Base-by-base conservation (phyloP, 306 rosid species). In the Clitoria ternatea region DNA sequence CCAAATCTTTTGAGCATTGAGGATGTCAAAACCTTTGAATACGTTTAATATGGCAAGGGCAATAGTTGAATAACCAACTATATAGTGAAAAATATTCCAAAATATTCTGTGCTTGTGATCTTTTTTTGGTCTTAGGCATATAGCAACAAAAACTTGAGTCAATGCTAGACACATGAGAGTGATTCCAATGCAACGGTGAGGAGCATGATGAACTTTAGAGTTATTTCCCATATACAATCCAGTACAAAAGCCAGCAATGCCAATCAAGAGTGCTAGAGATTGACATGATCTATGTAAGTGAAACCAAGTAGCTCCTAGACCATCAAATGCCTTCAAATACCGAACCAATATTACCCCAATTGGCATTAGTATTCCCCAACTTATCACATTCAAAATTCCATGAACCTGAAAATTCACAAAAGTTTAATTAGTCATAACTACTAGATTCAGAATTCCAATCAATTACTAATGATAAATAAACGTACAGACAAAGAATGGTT, bases 281-380 rank as follows among this genome's bases (percentile, higher is more conserved):
- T 75, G 81, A 13, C 69, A 74, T 0, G 22, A 24, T 1, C 45
- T 2, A 11, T 80, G 87, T 26, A 77, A 1, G 9, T 55, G 45
- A 35, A 77, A 80, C 87, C 85, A 80, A 0, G 18, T 6, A 0
- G 61, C 0, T 33, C 39, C 71, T 0, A 17, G 1, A 1, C 53
- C 63, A 3, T 81, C 45, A 26, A 72, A 72, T 26, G 27, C 2
- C 19, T 45, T 78, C 57, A 82, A 18, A 7, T 72, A 40, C 1
- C 82, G 74, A 11, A 78, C 86, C 0, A 81, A 0, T 6, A 81
- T 66, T 4, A 32, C 75, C 1, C 86, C 85, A 1, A 42, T 24
- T 0, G 85, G 82, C 83, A 81, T 69, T 5, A 84, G 17, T 42
- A 80, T 30, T 30, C 87, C 87, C 86, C 85, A 84, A 0, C 84